Conservation (phyloP, 768 basidiomycete genomes). For the Mycena latifolia region DNA sequence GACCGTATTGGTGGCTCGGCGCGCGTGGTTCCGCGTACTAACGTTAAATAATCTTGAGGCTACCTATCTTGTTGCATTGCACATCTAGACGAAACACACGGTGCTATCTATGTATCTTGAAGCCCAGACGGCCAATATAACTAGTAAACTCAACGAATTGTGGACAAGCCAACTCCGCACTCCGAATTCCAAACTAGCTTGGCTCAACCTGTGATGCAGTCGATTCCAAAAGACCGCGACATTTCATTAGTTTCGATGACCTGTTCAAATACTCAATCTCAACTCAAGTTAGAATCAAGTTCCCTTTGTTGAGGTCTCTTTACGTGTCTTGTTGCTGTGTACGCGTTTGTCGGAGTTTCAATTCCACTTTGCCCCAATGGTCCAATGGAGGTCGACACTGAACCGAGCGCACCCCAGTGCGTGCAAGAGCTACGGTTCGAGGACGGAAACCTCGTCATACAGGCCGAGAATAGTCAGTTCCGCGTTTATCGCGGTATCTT, state of each 20-base stretch:
- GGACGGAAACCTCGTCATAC: slow-evolving; percentile 36
- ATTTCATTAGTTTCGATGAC: too few relatives aligned
- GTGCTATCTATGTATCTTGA: neutral
- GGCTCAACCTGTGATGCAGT: too few relatives aligned
- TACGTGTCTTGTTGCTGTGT: too few relatives aligned
- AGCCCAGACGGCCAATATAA: too few relatives aligned
- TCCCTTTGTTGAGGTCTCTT: too few relatives aligned
- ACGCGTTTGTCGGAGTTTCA: slow-evolving; percentile 3
- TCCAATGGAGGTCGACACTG: neutral
- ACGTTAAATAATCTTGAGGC: neutral
- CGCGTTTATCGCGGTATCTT: slow-evolving; percentile 27
- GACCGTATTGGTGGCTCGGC: slow-evolving; percentile 20
- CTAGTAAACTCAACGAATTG: too few relatives aligned
- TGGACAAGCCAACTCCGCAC: too few relatives aligned
- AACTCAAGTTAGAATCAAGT: too few relatives aligned
- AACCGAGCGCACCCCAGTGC: neutral
- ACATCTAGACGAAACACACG: neutral
- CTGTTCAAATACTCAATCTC: too few relatives aligned
- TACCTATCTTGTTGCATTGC: neutral
- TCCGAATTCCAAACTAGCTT: too few relatives aligned
- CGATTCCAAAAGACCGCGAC: too few relatives aligned
- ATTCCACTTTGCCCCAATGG: neutral
- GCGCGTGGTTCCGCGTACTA: slow-evolving; percentile 4
- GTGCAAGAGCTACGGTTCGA: slow-evolving; percentile 14
- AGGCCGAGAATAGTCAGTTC: slow-evolving; percentile 28